Conservation (phyloP, 164 flowering plant genomes). For the Magnolia changhungtana region DNA sequence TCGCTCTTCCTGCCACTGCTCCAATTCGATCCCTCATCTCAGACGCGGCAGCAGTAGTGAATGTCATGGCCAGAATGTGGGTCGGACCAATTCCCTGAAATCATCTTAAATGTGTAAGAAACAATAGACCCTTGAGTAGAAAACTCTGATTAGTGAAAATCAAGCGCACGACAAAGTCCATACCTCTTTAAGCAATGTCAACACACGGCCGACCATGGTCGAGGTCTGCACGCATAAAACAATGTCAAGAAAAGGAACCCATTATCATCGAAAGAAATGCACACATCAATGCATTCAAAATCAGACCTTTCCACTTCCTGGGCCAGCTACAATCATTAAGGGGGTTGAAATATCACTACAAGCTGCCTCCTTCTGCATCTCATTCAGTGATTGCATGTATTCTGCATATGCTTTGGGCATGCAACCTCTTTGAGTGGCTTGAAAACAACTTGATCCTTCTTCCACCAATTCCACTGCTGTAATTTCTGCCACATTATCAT, state of each 20-base stretch:
- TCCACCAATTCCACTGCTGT: background rate
- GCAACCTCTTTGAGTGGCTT: conserved; percentile 11
- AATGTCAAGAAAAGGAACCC: background rate
- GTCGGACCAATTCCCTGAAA: conserved; percentile 68
- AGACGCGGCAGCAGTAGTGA: conserved; percentile 94
- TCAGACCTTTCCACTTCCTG: conserved; percentile 96
- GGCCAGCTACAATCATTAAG: conserved; percentile 92
- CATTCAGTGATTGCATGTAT: conserved; percentile 67
- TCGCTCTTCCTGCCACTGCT: conserved; percentile 69
- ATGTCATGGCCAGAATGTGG: conserved; percentile 92
- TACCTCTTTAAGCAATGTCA: conserved; percentile 80
- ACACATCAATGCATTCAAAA: background rate
- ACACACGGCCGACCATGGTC: conserved; percentile 93
- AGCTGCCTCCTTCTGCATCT: conserved; percentile 82
- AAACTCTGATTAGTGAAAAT: background rate
- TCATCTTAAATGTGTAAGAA: background rate
- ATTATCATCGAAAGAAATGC: background rate
- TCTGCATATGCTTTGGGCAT: conserved; percentile 59
- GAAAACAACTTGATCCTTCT: conserved; percentile 8
- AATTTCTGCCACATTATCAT: conserved; percentile 6
- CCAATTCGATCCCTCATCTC: conserved; percentile 96
- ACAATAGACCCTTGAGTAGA: background rate
- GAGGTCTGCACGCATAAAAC: conserved; percentile 58
- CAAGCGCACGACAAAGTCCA: background rate
- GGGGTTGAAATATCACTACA: conserved; percentile 73